Percentiles rank a stretch among this genome's conserved stretches.
These are phyloP conservation scores for Escallonia rubra DNA, from an alignment of 129 eudicot genomes.

Conservation along the genomic window DNA sequence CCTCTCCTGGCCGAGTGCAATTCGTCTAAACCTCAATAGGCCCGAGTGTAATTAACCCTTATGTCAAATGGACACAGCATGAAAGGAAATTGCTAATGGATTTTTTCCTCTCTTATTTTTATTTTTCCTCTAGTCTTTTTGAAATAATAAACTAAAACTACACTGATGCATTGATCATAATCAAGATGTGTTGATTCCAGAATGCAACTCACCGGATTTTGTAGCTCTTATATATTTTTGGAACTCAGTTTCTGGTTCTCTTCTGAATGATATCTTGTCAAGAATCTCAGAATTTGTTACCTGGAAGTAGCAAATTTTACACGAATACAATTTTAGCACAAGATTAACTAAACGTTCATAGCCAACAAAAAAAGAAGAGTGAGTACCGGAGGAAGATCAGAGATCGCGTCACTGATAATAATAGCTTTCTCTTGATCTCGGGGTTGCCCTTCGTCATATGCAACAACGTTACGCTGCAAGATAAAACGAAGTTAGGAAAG, in stretches of 20 bases:
- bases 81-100: too few species aligned
- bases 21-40: too few species aligned
- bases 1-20: too few species aligned
- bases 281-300: conserved; percentile 44
- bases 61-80: too few species aligned
- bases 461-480: conserved; percentile 58
- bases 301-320: conserved; percentile 20
- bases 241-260: conserved; percentile 48
- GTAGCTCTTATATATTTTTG: conserved; percentile 61
- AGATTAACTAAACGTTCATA: background rate
- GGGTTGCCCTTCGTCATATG: conserved; percentile 56
- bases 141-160: too few species aligned
- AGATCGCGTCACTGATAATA: conserved; percentile 53
- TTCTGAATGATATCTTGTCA: conserved; percentile 37
- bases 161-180: too few species aligned
- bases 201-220: conserved; percentile 40
- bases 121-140: too few species aligned
- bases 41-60: too few species aligned
- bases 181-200: background rate
- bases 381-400: conserved; percentile 60
- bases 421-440: conserved; percentile 48
- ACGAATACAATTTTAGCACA: conserved; percentile 4
- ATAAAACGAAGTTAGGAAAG: conserved; percentile 29
- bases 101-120: too few species aligned
- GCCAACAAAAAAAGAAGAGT: conserved; percentile 11